Evolutionary conservation across 2,329 filamentous ascomycete species (phyloP).

Genomic region (Oidium heveae): DNA sequence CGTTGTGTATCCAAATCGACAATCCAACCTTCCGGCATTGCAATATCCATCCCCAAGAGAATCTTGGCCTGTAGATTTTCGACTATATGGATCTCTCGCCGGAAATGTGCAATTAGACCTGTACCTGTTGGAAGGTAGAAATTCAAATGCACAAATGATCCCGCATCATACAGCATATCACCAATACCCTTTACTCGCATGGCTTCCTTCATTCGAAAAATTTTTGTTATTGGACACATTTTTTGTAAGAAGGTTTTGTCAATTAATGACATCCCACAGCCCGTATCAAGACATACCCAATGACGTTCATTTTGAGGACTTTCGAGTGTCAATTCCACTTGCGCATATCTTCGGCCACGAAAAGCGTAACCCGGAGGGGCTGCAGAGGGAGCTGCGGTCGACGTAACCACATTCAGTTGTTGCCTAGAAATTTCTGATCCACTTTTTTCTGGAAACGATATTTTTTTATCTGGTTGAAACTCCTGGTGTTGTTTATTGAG

Average conservation of each 20-base stretch:
- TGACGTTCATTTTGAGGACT: background rate
- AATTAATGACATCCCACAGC: background rate
- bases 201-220: background rate
- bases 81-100: too few species aligned
- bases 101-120: too few species aligned
- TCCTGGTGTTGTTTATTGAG: too few species aligned
- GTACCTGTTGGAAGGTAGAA: too few species aligned
- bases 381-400: background rate
- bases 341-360: background rate
- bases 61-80: background rate
- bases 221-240: background rate
- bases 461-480: too few species aligned
- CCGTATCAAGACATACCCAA: background rate
- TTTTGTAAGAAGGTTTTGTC: background rate
- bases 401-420: too few species aligned
- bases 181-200: too few species aligned
- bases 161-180: too few species aligned
- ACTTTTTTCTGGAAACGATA: background rate
- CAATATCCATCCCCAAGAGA: background rate
- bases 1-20: too few species aligned
- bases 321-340: background rate
- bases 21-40: too few species aligned
- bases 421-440: too few species aligned
- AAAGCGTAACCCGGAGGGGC: background rate
- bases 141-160: too few species aligned